A percentile compares a stretch with the other conserved stretches of the same genome.
phyloP scores from a whole-genome alignment of 257 asterid species.

The Solanum chiquidenum region DNA sequence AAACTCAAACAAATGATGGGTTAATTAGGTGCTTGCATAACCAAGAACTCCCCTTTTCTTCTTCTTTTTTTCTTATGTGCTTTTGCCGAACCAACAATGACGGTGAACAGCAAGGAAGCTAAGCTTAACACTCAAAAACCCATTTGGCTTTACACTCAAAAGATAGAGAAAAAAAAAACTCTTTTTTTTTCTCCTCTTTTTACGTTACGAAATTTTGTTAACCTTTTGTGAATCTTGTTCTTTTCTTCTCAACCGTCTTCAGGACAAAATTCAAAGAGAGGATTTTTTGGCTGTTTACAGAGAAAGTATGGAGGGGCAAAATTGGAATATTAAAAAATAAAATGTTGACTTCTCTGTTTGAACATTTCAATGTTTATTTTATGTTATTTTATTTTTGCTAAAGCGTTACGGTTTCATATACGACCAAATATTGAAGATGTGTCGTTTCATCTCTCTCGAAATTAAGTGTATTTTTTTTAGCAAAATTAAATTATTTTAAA shows the following conservation, averaged over 20 bases:
- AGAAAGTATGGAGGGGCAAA: neutral
- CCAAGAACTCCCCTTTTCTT: neutral
- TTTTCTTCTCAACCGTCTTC: neutral
- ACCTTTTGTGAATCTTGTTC: neutral
- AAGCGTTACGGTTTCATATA: neutral
- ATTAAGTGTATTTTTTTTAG: neutral
- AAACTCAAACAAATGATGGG: neutral
- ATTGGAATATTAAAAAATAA: neutral
- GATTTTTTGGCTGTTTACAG: neutral
- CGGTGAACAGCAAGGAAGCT: neutral
- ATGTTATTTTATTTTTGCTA: neutral
- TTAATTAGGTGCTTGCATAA: neutral
- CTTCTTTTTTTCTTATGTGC: neutral
- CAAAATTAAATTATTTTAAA: neutral
- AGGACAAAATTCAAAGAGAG: neutral
- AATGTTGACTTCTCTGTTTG: neutral
- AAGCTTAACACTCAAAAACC: neutral
- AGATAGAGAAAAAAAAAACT: neutral
- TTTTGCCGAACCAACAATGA: neutral
- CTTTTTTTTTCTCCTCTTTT: neutral
- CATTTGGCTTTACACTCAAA: neutral
- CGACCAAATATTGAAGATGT: neutral
- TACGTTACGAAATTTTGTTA: neutral
- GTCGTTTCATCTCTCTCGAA: neutral
- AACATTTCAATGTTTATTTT: neutral